Percentiles rank a stretch among this genome's conserved stretches.
Evolutionary conservation across 257 asterid genomes (phyloP).

Genomic region (Forsythia viridissima): DNA sequence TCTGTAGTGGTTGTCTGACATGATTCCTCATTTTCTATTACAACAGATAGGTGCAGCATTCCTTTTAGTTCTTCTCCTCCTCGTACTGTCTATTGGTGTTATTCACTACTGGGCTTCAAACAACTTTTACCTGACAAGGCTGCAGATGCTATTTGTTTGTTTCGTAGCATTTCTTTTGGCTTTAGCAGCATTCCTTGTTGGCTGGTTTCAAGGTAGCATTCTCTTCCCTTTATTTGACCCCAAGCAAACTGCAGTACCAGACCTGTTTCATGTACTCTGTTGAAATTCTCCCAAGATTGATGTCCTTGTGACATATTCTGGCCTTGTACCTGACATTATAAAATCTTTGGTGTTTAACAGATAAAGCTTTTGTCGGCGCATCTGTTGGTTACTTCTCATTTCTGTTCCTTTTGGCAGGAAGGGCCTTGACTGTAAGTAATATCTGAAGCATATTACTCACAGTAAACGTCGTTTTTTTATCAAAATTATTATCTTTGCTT

Average conservation of each 20-base stretch:
- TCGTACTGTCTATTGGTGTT: slow-evolving; percentile 91
- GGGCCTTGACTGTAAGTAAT: slow-evolving; percentile 94
- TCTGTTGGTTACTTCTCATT: slow-evolving; percentile 99
- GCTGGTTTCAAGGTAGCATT: slow-evolving; percentile 71
- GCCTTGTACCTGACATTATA: slow-evolving; percentile 18
- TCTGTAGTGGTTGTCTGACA: slow-evolving; percentile 23
- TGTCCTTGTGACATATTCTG: slow-evolving; percentile 4
- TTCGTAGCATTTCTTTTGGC: slow-evolving; percentile 97
- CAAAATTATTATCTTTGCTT: slow-evolving; percentile 14
- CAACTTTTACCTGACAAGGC: slow-evolving; percentile 92
- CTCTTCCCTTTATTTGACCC: slow-evolving; percentile 9
- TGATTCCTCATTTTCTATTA: slow-evolving; percentile 23
- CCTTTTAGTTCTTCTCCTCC: slow-evolving; percentile 86
- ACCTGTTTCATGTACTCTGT: not conserved
- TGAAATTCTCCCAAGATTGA: not conserved
- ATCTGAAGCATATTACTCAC: slow-evolving; percentile 17
- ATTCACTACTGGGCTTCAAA: slow-evolving; percentile 98
- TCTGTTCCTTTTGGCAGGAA: slow-evolving; percentile 93
- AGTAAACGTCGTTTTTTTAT: slow-evolving; percentile 2
- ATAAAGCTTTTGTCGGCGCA: slow-evolving; percentile 92
- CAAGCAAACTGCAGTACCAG: slow-evolving; percentile 9
- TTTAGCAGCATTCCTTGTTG: slow-evolving; percentile 90
- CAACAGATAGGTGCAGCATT: slow-evolving; percentile 92
- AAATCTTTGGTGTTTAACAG: slow-evolving; percentile 42
- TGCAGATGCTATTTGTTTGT: slow-evolving; percentile 90